Conservation (phyloP, 169 alveolate genomes). For the Ichthyophthirius multifiliis region DNA sequence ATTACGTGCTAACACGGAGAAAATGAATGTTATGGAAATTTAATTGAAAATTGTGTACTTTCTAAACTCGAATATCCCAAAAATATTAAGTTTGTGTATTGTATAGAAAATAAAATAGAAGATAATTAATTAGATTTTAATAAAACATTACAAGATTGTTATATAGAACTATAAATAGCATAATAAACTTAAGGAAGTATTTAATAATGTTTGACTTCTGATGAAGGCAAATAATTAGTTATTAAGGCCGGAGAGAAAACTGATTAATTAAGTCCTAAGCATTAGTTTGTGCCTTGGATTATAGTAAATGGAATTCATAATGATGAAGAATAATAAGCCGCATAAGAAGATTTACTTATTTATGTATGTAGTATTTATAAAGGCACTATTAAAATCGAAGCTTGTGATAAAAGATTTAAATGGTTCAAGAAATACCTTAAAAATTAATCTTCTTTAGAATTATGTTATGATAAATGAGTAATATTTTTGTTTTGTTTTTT, state of each 20-base stretch:
- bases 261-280: constrained; percentile 33
- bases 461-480: too few relatives aligned
- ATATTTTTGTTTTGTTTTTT: too few relatives aligned
- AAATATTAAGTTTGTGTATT: background rate
- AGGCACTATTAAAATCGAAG: constrained; percentile 21
- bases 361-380: constrained; percentile 24
- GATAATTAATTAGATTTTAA: background rate
- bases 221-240: constrained; percentile 20
- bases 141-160: background rate
- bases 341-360: constrained; percentile 21
- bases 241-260: constrained; percentile 28
- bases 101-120: constrained; percentile 9
- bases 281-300: constrained; percentile 41
- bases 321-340: constrained; percentile 7
- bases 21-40: constrained; percentile 20
- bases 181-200: background rate
- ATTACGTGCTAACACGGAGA: constrained; percentile 15
- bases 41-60: background rate
- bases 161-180: background rate
- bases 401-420: too few relatives aligned
- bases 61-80: background rate
- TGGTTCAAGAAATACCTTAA: too few relatives aligned
- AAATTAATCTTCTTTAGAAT: too few relatives aligned
- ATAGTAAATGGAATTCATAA: constrained; percentile 18
- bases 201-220: background rate